These are phyloP conservation scores for Daldinia decipiens DNA, from an alignment of 495 filamentous ascomycete species.

Conservation along the genomic window DNA sequence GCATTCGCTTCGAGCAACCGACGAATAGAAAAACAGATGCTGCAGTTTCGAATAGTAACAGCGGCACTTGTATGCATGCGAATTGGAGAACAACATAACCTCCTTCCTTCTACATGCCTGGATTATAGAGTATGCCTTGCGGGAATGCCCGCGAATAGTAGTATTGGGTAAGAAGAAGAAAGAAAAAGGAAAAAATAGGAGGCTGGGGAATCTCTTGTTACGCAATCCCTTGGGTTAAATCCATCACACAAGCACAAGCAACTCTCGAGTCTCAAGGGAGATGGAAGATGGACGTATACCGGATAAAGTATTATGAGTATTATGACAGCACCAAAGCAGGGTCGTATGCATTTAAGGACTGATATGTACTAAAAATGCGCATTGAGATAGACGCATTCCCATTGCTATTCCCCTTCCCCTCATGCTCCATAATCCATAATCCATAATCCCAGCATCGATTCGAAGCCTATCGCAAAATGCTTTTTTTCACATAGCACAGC, in stretches of 20 bases:
- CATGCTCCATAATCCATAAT: too few species aligned
- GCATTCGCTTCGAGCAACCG: conserved; percentile 16
- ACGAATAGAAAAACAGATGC: conserved; percentile 26
- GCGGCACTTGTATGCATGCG: conserved; percentile 15
- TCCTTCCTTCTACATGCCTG: conserved; percentile 15
- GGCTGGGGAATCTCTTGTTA: not conserved
- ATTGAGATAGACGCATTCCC: conserved; percentile 2
- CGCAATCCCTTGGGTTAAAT: not conserved
- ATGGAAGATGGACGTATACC: not conserved
- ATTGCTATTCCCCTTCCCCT: not conserved
- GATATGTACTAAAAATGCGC: not conserved
- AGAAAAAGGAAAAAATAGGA: not conserved
- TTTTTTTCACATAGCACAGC: not conserved
- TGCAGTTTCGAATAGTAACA: conserved; percentile 39
- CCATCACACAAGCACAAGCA: not conserved
- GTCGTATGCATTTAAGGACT: conserved; percentile 7
- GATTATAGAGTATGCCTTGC: not conserved
- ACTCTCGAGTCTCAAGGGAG: not conserved
- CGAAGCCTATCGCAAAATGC: not conserved
- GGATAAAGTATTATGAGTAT: not conserved
- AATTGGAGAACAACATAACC: conserved; percentile 11
- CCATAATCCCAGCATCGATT: too few species aligned
- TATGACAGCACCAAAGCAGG: not conserved
- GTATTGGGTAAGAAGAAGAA: not conserved
- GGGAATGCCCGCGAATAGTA: not conserved